Evolutionary conservation across 306 rosid genomes (phyloP), one percentile per base, ranked within the genome.

Genomic region (Rubus parviflorus): DNA sequence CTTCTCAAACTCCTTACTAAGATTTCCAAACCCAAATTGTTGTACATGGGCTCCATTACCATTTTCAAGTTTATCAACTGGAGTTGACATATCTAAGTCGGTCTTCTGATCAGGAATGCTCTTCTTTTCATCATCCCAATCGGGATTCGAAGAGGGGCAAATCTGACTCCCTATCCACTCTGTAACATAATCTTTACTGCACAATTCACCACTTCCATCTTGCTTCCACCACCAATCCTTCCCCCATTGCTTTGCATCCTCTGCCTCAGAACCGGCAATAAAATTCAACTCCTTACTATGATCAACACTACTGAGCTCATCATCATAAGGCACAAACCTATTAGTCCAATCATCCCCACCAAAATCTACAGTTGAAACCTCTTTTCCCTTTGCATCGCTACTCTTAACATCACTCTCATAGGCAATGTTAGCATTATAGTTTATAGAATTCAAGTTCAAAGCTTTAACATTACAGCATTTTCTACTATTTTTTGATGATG

Each of bases 211-310:
- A 77, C 90, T 87, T 53, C 93, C 98, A 76, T 92, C 97, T 63
- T 95, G 98, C 72, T 80, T 89, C 98, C 97, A 95, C 98, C 97
- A 92, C 98, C 98, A 95, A 69, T 90, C 97, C 80, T 92, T 89
- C 20, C 97, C 96, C 95, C 98, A 88, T 75, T 86, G 94, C 80
- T 89, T 89, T 51, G 79, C 84, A 79, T 86, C 88, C 72, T 57
- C 89, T 45, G 77, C 88, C 69, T 89, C 95, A 30, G 80, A 72
- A 69, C 77, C 78, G 62, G 91, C 64, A 79, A 65, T 81, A 58
- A 53, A 70, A 84, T 75, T 82, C 83, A 91, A 84, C 83, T 91
- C 97, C 84, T 91, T 91, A 60, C 96, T 82, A 75, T 83, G 88
- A 83, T 90, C 97, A 85, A 86, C 66, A 80, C 97, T 92, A 68